phyloP scores from a whole-genome alignment of 257 asterid species.

The Nicotiana noctiflora region DNA sequence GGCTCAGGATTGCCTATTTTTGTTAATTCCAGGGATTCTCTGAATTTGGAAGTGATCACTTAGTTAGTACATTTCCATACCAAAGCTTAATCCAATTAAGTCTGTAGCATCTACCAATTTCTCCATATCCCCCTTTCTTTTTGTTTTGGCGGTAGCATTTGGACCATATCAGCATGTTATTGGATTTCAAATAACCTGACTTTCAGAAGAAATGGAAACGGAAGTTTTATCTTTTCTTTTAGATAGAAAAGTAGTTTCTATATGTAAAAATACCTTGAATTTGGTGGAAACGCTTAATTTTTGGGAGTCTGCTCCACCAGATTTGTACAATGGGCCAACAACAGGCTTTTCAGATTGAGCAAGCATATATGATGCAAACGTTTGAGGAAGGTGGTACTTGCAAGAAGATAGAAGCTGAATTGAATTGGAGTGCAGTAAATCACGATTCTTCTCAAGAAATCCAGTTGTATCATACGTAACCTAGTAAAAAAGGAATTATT shows the following conservation, averaged over 20 bases:
- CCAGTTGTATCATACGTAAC: conserved; percentile 85
- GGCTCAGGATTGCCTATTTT: neutral
- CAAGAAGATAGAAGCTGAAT: conserved; percentile 89
- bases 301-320: conserved; percentile 97
- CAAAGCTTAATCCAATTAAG: neutral
- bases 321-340: conserved; percentile 78
- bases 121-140: neutral
- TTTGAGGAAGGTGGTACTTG: conserved; percentile 76
- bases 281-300: conserved; percentile 88
- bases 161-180: neutral
- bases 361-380: conserved; percentile 85
- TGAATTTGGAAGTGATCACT: neutral
- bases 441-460: conserved; percentile 96
- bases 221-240: neutral
- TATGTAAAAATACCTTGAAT: conserved; percentile 57
- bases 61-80: neutral
- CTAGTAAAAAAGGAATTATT: conserved; percentile 33
- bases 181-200: neutral
- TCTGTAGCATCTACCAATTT: neutral
- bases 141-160: neutral
- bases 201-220: neutral
- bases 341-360: conserved; percentile 77
- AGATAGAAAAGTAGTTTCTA: neutral
- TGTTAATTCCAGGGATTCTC: neutral
- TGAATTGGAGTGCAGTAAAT: conserved; percentile 80